Evolutionary conservation across 768 basidiomycete species (phyloP).

Genomic region (Rubroboletus pulcherrimus): DNA sequence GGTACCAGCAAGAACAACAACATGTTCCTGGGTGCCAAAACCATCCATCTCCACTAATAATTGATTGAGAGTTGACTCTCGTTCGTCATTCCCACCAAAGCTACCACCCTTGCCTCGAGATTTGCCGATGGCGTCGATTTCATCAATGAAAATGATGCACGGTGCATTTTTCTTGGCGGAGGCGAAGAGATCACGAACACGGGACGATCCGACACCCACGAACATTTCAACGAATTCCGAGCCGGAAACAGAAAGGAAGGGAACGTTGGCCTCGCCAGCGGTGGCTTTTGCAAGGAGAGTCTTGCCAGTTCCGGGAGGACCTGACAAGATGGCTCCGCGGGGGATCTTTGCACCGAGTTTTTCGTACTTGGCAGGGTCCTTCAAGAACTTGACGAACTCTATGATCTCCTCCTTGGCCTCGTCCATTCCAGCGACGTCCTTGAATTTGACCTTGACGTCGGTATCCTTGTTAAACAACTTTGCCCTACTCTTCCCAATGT

Average conservation of each 20-base stretch:
- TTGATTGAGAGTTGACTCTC: slow-evolving; percentile 96
- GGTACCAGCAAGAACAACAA: slow-evolving; percentile 95
- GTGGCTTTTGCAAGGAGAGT: slow-evolving; percentile 97
- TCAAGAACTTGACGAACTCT: slow-evolving; percentile 99
- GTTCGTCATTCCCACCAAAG: slow-evolving; percentile 94
- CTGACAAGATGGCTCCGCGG: slow-evolving; percentile 90
- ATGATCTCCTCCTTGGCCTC: slow-evolving; percentile 99
- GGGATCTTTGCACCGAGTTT: slow-evolving; percentile 97
- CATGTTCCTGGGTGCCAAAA: slow-evolving; percentile 94
- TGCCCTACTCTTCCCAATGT: slow-evolving; percentile 92
- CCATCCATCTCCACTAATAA: slow-evolving; percentile 99
- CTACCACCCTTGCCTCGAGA: slow-evolving; percentile 73
- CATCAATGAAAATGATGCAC: slow-evolving; percentile 98
- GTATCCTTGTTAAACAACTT: slow-evolving; percentile 97
- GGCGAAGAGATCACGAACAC: slow-evolving; percentile 96
- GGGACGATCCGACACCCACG: slow-evolving; percentile 96
- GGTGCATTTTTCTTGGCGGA: slow-evolving; percentile 98
- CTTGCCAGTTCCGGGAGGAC: slow-evolving; percentile 97
- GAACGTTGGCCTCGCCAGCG: slow-evolving; percentile 95
- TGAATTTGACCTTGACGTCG: slow-evolving; percentile 88
- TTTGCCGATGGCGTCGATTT: slow-evolving; percentile 99
- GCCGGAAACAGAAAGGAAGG: slow-evolving; percentile 97
- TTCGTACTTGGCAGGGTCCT: slow-evolving; percentile 92
- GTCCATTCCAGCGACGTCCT: slow-evolving; percentile 99
- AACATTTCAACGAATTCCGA: slow-evolving; percentile 99